Conservation (phyloP, 345 rosid genomes). For the Orychophragmus violaceus region DNA sequence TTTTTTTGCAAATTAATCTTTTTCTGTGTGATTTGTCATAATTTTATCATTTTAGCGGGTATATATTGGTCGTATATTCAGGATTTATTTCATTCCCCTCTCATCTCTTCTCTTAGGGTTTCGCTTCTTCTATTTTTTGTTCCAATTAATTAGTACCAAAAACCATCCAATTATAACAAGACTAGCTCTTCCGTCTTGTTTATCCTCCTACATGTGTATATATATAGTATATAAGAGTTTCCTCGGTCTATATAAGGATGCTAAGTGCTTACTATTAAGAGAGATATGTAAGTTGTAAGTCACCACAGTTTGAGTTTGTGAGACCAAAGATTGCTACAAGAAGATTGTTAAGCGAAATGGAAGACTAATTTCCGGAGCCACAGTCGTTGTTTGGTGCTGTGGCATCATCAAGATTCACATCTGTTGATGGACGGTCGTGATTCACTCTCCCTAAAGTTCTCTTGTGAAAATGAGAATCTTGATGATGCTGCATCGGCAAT, state of each 20-base stretch:
- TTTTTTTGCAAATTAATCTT: background rate
- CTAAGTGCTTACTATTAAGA: background rate
- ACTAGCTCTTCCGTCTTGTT: background rate
- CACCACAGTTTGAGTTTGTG: background rate
- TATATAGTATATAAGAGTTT: background rate
- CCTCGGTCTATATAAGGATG: background rate
- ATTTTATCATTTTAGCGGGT: background rate
- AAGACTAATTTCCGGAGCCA: constrained; percentile 4
- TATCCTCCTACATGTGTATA: background rate
- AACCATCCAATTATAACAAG: constrained; percentile 6
- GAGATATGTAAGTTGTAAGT: background rate
- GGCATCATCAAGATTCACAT: constrained; percentile 99
- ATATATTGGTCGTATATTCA: constrained; percentile 2
- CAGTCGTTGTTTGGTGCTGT: constrained; percentile 74
- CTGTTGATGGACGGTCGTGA: constrained; percentile 23
- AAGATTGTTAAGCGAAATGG: background rate
- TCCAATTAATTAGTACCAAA: constrained; percentile 2
- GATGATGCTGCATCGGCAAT: constrained; percentile 61
- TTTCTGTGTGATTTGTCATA: background rate
- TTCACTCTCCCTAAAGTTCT: constrained; percentile 14
- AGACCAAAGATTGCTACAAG: background rate
- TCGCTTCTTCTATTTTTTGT: background rate
- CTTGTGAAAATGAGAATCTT: constrained; percentile 35
- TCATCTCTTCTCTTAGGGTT: constrained; percentile 27
- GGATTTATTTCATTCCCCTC: background rate